Evolutionary conservation across 2,329 filamentous ascomycete species (phyloP), one percentile per base, ranked within the genome.

Genomic region (Aspergillus sp.): DNA sequence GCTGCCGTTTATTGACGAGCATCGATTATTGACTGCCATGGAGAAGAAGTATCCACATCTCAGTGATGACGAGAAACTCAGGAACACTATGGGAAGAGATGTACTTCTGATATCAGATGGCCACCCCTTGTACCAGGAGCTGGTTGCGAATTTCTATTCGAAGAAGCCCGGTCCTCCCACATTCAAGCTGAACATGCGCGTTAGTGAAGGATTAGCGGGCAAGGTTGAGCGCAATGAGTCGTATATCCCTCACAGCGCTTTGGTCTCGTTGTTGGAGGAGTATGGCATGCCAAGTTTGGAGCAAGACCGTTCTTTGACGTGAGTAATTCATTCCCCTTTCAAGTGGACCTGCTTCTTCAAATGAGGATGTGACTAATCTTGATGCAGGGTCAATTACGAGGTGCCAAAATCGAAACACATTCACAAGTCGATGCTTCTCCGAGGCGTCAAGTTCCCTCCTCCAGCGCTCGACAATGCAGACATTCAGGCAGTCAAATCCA

Each of bases 1-100:
- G 19, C 76, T 98, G 32, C 93, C 93, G 0, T 98, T 97, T 66
- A 98, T 98, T 58, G 90, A 98, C 58, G 93, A 94, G 76, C 82
- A 84, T 44, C 82, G 90, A 45, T 73, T 98, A 12, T 74, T 98
- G 6, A 76, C 78, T 12, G 91, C 91, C 6, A 91, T 97, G 73
- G 78, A 81, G 42, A 84, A 82, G 53, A 88, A 86, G 58, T 95
- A 96, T 60, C 86, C 85, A 5, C 72, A 87, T 9, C 74, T 98
- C 3, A 86, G 81, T 10, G 75, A 81, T 0, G 87, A 88, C 41
- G 93, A 97, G 61, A 73, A 76, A 39, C 79, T 79, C 28, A 83
- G 94, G 28, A 98, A 98, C 61, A 78, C 79, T 29, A 72, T 84
- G 35, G 93, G 93, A 28, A 82, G 80, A 52, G 90, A 96, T 49